Evolutionary conservation across 73 alveolate genomes (phyloP).

Genomic region (Tetrahymena malaccensis): DNA sequence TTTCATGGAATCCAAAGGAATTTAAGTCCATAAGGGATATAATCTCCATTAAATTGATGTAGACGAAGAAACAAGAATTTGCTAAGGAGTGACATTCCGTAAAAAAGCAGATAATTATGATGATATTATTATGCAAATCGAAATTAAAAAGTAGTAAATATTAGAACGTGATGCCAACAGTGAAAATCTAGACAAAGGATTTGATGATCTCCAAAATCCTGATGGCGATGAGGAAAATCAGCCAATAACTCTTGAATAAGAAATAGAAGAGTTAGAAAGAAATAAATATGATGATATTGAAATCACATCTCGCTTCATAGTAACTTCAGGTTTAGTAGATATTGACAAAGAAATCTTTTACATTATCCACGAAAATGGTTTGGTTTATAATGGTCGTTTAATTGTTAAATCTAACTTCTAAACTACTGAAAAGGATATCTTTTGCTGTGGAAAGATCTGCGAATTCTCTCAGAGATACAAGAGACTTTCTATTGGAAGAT

Average conservation of each 20-base stretch:
- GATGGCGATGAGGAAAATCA: conserved; percentile 73
- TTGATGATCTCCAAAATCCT: conserved; percentile 45
- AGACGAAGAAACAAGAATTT: conserved; percentile 17
- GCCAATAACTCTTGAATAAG: conserved; percentile 44
- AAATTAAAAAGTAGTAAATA: conserved; percentile 3
- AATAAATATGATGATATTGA: conserved; percentile 58
- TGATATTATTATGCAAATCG: neutral
- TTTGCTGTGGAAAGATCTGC: conserved; percentile 96
- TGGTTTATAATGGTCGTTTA: conserved; percentile 96
- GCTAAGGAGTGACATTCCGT: conserved; percentile 55
- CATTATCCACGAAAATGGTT: conserved; percentile 95
- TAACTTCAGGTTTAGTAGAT: conserved; percentile 94
- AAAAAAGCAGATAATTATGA: conserved; percentile 50
- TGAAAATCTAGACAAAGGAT: conserved; percentile 55
- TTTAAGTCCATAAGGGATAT: conserved; percentile 17
- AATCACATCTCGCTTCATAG: conserved; percentile 64
- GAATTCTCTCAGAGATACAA: conserved; percentile 95
- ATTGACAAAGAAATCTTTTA: conserved; percentile 93
- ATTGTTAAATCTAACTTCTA: conserved; percentile 91
- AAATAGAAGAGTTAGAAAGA: conserved; percentile 49
- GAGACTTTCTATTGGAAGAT: conserved; percentile 84
- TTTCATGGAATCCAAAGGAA: conserved; percentile 28
- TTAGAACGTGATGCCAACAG: conserved; percentile 7
- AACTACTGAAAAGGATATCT: conserved; percentile 93
- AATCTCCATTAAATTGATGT: conserved; percentile 4